Evolutionary conservation across 495 filamentous ascomycete species (phyloP).

Genomic region (Penicillium paradoxum): DNA sequence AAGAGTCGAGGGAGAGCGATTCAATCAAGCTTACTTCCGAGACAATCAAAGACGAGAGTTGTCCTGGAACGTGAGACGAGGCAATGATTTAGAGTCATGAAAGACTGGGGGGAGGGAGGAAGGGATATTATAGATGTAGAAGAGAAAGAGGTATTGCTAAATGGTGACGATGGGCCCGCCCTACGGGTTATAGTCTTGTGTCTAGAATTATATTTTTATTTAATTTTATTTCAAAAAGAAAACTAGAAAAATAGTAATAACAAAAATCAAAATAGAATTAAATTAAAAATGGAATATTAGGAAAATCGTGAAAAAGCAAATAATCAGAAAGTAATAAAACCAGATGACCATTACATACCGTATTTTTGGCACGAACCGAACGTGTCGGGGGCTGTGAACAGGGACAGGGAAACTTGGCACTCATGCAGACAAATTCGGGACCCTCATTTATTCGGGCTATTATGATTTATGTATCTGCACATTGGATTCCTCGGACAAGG

Average conservation of each 20-base stretch:
- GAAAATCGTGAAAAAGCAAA: slow-evolving; percentile 4
- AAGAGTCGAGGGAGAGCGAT: slow-evolving; percentile 11
- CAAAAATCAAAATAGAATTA: too few relatives aligned
- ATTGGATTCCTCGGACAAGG: background rate
- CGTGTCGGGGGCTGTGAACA: slow-evolving; percentile 2
- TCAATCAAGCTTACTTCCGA: background rate
- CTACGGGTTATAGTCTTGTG: slow-evolving; percentile 14
- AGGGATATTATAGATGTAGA: slow-evolving; percentile 27
- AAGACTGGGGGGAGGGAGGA: slow-evolving; percentile 18
- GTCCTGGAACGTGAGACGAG: background rate
- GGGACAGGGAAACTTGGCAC: slow-evolving; percentile 6
- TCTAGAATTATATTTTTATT: slow-evolving; percentile 9
- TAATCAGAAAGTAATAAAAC: slow-evolving; percentile 6
- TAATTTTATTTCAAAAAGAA: slow-evolving; percentile 7
- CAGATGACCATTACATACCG: slow-evolving; percentile 5
- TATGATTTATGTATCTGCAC: background rate
- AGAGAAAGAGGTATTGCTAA: slow-evolving; percentile 4
- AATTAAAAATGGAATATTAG: too few relatives aligned
- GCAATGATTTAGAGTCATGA: slow-evolving; percentile 1
- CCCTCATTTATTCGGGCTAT: slow-evolving; percentile 1
- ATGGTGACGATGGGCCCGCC: slow-evolving; percentile 11
- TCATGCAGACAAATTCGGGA: slow-evolving; percentile 1
- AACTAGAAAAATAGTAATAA: background rate
- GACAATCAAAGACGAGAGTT: background rate
- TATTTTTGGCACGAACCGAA: slow-evolving; percentile 6